Base-by-base conservation (phyloP, 2,329 filamentous ascomycete genomes). In the Seiridium unicorne region DNA sequence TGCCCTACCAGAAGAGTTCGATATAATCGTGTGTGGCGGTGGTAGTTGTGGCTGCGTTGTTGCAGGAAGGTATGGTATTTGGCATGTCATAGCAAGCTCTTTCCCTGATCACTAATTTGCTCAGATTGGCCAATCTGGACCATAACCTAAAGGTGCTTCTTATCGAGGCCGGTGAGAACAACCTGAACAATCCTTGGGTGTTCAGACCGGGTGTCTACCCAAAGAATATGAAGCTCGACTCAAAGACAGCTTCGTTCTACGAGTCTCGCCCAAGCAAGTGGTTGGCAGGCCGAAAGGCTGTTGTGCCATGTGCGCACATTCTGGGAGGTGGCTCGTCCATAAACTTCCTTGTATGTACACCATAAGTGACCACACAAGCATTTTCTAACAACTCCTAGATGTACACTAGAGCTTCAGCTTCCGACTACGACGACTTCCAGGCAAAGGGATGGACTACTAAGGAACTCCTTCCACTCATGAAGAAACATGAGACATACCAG, bases 401-500 rank as follows among this genome's bases (percentile, higher is more conserved):
- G 87, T 90, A 90, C 77, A 90, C 88, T 26, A 82, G 88, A 65
- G 88, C 88, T 31, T 89, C 86, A 1, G 87, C 86, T 5, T 89
- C 87, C 0, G 88, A 91, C 72, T 91, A 91, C 63, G 90, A 93
- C 68, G 89, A 92, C 74, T 93, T 91, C 75, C 88, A 92, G 68
- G 85, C 89, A 57, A 88, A 91, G 72, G 90, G 90, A n/a, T 92
- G 90, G 90, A 86, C 82, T 7, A 92, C 89, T 3, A 84, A 92
- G 72, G 89, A 92, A 62, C 81, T 92, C 4, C 76, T 92, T 4
- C 90, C 90, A 0, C 79, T 92, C 26, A 92, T 92, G 89, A 89
- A 79, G 77, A 93, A 93, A 78, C 88, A 92, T 62, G 90, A 93
- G 77, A 92, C 89, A 0, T 93, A 92, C 67, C 90, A 93, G 68